These are phyloP conservation scores for Pythium aristosporum DNA, from an alignment of 352 stramenopile genomes.

Conservation along the genomic window DNA sequence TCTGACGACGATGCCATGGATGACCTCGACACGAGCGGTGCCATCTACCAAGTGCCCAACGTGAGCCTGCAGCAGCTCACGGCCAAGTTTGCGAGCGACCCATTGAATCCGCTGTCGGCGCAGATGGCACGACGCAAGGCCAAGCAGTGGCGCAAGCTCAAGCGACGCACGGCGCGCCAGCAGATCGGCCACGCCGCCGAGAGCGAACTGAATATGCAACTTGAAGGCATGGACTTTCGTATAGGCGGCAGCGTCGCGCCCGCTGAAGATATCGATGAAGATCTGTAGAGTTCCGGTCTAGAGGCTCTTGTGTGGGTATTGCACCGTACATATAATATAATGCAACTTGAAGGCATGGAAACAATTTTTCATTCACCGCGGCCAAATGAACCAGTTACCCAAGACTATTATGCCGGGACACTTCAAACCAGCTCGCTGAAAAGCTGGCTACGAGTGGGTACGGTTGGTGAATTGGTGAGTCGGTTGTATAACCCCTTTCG, in stretches of 20 bases:
- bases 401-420: too few species aligned
- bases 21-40: conserved; percentile 11
- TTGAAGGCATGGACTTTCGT: conserved; percentile 50
- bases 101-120: conserved; percentile 57
- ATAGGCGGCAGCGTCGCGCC: conserved; percentile 19
- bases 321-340: too few species aligned
- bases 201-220: conserved; percentile 56
- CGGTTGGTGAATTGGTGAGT: too few species aligned
- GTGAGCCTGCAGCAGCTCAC: conserved; percentile 40
- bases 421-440: too few species aligned
- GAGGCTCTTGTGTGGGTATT: too few species aligned
- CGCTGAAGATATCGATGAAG: conserved; percentile 24
- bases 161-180: conserved; percentile 58
- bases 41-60: conserved; percentile 28
- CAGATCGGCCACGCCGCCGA: conserved; percentile 55
- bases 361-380: too few species aligned
- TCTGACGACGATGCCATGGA: conserved; percentile 34
- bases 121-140: conserved; percentile 56
- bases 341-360: too few species aligned
- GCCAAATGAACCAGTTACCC: too few species aligned
- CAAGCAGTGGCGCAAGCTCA: conserved; percentile 78
- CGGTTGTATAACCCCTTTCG: too few species aligned
- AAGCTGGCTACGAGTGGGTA: too few species aligned
- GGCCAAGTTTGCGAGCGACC: conserved; percentile 54
- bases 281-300: conserved; percentile 13